Conservation (phyloP, 768 basidiomycete species). For the Podaxis rugospora region DNA sequence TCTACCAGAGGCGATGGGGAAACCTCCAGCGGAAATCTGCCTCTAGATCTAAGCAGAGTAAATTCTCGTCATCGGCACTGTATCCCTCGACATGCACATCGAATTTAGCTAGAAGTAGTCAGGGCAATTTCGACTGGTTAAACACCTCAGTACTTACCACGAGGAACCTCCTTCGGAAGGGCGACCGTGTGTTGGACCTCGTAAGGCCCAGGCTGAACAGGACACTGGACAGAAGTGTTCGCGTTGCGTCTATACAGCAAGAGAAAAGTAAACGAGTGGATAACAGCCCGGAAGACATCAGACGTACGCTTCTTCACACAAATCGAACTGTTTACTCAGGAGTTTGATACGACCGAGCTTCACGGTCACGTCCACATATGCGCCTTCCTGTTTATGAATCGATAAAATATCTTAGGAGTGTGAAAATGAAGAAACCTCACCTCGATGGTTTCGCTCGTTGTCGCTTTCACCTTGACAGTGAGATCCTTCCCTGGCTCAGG, state of each 20-base stretch:
- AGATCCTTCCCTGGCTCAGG: slow-evolving; percentile 84
- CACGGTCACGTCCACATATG: slow-evolving; percentile 84
- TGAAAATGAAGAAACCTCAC: slow-evolving; percentile 33
- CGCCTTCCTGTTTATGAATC: slow-evolving; percentile 65
- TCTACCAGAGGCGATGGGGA: slow-evolving; percentile 28
- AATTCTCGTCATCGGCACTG: slow-evolving; percentile 64
- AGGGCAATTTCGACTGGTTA: neutral
- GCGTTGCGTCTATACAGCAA: slow-evolving; percentile 54
- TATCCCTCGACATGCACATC: slow-evolving; percentile 62
- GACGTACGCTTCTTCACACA: slow-evolving; percentile 93
- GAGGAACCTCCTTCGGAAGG: slow-evolving; percentile 89
- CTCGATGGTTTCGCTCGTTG: slow-evolving; percentile 55
- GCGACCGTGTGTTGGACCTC: slow-evolving; percentile 77
- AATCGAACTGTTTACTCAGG: slow-evolving; percentile 76
- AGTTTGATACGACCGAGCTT: slow-evolving; percentile 94
- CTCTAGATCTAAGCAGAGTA: slow-evolving; percentile 77
- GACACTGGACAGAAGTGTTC: slow-evolving; percentile 78
- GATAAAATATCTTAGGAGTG: neutral
- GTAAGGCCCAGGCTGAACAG: slow-evolving; percentile 70
- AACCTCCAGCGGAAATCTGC: slow-evolving; percentile 63
- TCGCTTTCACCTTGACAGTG: slow-evolving; percentile 76
- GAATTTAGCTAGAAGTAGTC: slow-evolving; percentile 69
- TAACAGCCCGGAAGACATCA: neutral
- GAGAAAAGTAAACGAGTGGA: neutral
- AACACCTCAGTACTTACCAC: slow-evolving; percentile 40